Base-by-base conservation (phyloP, 257 asterid genomes). In the Paraleonurus japonicus region DNA sequence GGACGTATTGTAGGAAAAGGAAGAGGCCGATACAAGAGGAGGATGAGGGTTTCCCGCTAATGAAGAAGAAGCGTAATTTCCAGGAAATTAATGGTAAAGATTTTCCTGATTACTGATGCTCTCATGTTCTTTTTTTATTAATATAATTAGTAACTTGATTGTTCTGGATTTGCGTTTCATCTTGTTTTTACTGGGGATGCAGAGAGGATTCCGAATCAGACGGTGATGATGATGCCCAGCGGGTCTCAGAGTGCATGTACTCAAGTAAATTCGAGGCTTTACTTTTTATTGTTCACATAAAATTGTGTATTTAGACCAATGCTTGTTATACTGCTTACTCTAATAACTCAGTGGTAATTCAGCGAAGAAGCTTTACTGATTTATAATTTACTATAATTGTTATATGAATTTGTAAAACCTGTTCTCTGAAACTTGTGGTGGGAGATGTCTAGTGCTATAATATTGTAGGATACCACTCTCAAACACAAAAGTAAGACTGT, bases 1-100 rank as follows among this genome's bases (percentile, higher is more conserved):
- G 74, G 84, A 83, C 84, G 61, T 79, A 75, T 74, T 73, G 23
- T 67, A 82, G 90, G 60, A 89, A 82, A 74, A 69, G 88, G 85
- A 92, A 82, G 86, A 80, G 89, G 69, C 24, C 24, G 72, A 47
- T 55, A 13, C 64, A 50, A 6, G 59, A 51, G 63, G 88, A 75
- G 8, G 53, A 30, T 55, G 87, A 74, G 37, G 43, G 47, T 48
- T 62, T 81, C n/a, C 60, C 75, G 17, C 66, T 22, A 20, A 61
- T 15, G 57, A 74, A 69, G 65, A 82, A 43, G 84, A 79, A 75
- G 78, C 45, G 66, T 12, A 2, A 16, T 62, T 65, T 59, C 57
- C 71, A 67, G 35, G 39, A 61, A 41, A 51, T 71, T 37, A 28
- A 61, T 58, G 89, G 93, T 85, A 70, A 39, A 30, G 10, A 0